Conservation (phyloP, 768 basidiomycete species). For the Lactifluus pinguis region DNA sequence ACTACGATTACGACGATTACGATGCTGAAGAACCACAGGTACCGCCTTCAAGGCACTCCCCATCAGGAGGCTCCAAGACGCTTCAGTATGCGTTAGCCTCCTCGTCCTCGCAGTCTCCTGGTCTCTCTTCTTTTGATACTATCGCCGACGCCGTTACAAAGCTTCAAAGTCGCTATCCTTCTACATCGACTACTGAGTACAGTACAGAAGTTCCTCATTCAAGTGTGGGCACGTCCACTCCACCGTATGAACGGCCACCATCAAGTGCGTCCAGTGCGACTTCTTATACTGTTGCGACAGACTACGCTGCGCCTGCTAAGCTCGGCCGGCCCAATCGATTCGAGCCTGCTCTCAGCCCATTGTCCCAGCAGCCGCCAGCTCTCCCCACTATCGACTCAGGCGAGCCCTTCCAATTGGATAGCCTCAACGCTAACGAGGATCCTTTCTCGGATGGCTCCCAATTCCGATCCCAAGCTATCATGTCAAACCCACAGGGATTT, state of each 20-base stretch:
- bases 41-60: not conserved
- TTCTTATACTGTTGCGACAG: conserved; percentile 10
- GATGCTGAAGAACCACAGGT: not conserved
- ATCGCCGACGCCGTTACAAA: conserved; percentile 16
- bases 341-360: not conserved
- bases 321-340: not conserved
- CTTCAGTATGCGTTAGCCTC: conserved; percentile 11
- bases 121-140: conserved; percentile 11
- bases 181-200: not conserved
- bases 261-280: conserved; percentile 5
- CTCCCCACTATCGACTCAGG: conserved; percentile 29
- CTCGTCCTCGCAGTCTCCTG: conserved; percentile 6
- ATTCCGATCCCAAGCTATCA: not conserved
- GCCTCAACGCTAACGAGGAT: conserved; percentile 18
- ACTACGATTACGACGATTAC: conserved; percentile 2
- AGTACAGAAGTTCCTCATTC: not conserved
- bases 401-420: conserved; percentile 25
- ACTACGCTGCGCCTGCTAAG: conserved; percentile 10
- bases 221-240: not conserved
- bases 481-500: not conserved
- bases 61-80: conserved; percentile 6
- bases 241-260: conserved; percentile 1
- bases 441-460: conserved; percentile 25
- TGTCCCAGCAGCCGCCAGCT: not conserved
- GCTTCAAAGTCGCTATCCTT: conserved; percentile 12